phyloP scores from a whole-genome alignment of 2,329 filamentous ascomycete species.

The Talaromyces marneffei region DNA sequence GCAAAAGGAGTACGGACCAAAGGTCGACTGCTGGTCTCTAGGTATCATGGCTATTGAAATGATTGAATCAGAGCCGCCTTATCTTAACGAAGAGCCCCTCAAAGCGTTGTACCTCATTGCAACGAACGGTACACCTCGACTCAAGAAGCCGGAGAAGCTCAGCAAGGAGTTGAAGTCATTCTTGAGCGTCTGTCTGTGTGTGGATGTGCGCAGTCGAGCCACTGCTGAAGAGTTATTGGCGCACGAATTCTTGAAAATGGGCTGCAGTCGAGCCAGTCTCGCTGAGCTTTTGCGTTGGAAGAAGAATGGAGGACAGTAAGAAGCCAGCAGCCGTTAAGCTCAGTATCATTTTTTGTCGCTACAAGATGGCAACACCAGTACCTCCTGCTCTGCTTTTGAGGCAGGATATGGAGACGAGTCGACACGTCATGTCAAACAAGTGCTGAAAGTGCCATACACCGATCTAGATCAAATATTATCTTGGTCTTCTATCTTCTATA shows the following conservation, averaged over 20 bases:
- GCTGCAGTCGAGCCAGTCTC: constrained; percentile 75
- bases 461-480: not conserved
- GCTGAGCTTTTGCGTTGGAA: constrained; percentile 75
- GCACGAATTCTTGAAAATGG: constrained; percentile 91
- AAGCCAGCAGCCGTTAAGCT: not conserved
- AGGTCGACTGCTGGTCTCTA: constrained; percentile 98
- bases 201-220: constrained; percentile 90
- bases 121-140: constrained; percentile 89
- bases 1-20: constrained; percentile 96
- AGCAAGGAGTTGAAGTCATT: constrained; percentile 98
- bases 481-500: not conserved
- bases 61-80: constrained; percentile 97
- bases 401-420: constrained; percentile 2
- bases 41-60: constrained; percentile 99
- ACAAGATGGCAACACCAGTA: not conserved
- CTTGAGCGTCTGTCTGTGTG: constrained; percentile 90
- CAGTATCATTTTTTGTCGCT: not conserved
- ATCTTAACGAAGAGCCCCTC: constrained; percentile 94
- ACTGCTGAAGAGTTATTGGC: constrained; percentile 83
- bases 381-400: not conserved
- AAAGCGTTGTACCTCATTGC: constrained; percentile 97
- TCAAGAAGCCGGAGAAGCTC: constrained; percentile 98
- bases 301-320: constrained; percentile 38
- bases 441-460: constrained; percentile 12
- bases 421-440: not conserved